Base-by-base conservation (phyloP, 768 basidiomycete genomes). In the Boletus speciosus region DNA sequence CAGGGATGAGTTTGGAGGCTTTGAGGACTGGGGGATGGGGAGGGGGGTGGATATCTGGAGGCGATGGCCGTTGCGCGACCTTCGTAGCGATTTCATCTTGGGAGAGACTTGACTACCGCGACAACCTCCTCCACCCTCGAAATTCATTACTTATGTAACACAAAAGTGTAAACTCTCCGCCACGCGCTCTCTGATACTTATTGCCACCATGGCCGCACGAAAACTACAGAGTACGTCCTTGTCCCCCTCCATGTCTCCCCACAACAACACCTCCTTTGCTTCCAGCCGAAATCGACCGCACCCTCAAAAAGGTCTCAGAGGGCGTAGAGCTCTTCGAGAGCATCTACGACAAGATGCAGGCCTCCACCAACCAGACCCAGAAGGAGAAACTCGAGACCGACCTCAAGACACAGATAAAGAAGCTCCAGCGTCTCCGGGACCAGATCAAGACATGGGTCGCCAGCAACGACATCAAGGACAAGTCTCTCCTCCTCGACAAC, bases 401-500 rank as follows among this genome's bases (percentile, higher is more conserved):
- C 63, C 77, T 98, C 69, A 94, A 98, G 77, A 96, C 94, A 47
- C 97, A 99, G 78, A 98, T 99, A 67, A 99, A 99, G 85, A 91
- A 91, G 71, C 80, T 92, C 0, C 89, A 92, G 72, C 81, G 89
- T 56, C 71, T 90, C 58, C 77, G 89, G 58, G 89, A 92, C 75
- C 89, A 91, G 76, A 90, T 92, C 72, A 92, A 92, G 76, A 93
- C 93, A 2, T 99, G 97, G 97, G 85, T 96, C 42, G 88, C 93
- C 42, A 93, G 87, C 74, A 93, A 92, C 72, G 97, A 99, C 75
- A 97, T 99, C 73, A 98, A 98, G 79, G 97, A 99, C 83, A 99
- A 98, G 83, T 82, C 85, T 14, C 77, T 82, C 55, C 78, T 99
- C 63, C 74, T 96, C 66, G 97, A 98, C 41, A 94, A 96, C 78